Evolutionary conservation across 148 eudicot species (phyloP).

Genomic region (Bassia scoparia): DNA sequence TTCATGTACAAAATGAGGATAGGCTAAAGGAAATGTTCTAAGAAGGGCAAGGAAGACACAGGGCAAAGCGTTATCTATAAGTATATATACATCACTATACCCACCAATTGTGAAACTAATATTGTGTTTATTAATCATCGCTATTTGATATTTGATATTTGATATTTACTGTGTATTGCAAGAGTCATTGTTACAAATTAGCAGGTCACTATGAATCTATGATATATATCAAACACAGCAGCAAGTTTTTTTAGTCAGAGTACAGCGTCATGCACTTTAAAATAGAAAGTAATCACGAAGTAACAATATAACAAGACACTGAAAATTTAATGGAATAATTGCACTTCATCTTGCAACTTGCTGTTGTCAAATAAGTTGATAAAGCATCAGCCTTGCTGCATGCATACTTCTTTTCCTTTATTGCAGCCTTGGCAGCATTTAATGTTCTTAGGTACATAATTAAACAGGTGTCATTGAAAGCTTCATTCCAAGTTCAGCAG

Average conservation of each 20-base stretch:
- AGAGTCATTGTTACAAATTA: neutral
- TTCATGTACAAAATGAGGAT: neutral
- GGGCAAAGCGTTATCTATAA: neutral
- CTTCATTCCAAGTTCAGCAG: constrained; percentile 6
- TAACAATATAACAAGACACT: neutral
- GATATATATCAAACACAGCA: neutral
- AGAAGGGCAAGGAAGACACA: neutral
- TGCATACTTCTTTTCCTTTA: constrained; percentile 71
- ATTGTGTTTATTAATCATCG: neutral
- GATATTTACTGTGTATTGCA: neutral
- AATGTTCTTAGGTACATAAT: constrained; percentile 55
- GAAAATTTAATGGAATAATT: neutral
- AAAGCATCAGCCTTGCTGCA: constrained; percentile 62
- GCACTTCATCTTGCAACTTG: constrained; percentile 74
- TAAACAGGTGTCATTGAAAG: constrained; percentile 18
- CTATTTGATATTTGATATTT: neutral
- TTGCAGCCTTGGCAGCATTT: constrained; percentile 68
- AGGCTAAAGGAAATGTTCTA: neutral
- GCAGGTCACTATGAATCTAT: neutral
- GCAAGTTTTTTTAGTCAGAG: neutral
- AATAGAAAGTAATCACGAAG: neutral
- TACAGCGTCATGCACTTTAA: neutral
- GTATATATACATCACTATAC: too few relatives aligned
- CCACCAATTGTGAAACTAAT: neutral
- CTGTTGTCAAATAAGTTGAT: constrained; percentile 59